Base-by-base conservation (phyloP, 2,329 filamentous ascomycete species). In the Neofusicoccum parvum region DNA sequence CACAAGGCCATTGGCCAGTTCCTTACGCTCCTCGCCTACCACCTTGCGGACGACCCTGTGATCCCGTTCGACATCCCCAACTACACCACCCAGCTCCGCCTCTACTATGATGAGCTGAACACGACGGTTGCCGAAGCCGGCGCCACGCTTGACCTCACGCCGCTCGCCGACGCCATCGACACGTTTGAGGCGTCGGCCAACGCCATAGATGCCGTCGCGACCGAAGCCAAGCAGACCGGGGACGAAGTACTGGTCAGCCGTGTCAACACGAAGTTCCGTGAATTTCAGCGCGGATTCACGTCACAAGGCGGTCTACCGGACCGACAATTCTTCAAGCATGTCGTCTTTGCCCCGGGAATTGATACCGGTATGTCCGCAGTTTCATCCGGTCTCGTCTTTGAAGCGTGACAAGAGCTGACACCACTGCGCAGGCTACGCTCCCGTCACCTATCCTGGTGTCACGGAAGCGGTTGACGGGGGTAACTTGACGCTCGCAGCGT, bases 1-100 rank as follows among this genome's bases (percentile, higher is more conserved):
- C 83, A 86, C 69, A 78, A 78, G 7, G 81, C 80, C 2, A 82
- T 86, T 68, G 82, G 81, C 5, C 81, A 84, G 65, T 81, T 79
- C 65, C 70, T 82, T 3, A 73, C 78, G 0, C 73, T 83, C 7
- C 72, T 83, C 5, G 71, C 78, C 3, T 81, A 81, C 67, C 78
- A 80, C 67, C 70, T 81, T 41, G 72, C 77, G 11, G 75, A 68
- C 36, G 78, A 80, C 62, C 69, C 75, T 0, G 68, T 79, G 32
- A 70, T 81, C 17, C 79, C 79, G 10, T 76, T 77, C 32, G 74
- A 81, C 62, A 73, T 78, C 3, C 72, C 72, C 10, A 76, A 74
- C 68, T 81, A 80, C 68, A 75, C 74, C 45, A 66, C 74, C 14
- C 75, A 80, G 63, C 67, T 81, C 37, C 72, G 72, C 3, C 72